phyloP scores from a whole-genome alignment of 1,284 basidiomycete species.

The Fomitiporia mediterranea region DNA sequence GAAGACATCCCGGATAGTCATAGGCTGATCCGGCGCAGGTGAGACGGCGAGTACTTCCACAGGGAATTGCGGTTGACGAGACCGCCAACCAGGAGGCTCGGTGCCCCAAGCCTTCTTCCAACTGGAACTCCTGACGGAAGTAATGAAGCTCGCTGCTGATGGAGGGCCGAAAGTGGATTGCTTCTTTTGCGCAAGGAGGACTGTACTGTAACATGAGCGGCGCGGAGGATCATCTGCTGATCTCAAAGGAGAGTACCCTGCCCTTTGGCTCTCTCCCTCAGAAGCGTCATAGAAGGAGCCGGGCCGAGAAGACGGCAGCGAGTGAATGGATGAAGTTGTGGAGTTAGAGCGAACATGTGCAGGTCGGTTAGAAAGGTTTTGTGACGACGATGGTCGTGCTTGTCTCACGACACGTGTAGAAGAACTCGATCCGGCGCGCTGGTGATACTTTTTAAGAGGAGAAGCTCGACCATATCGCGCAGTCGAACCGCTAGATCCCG shows the following conservation, averaged over 20 bases:
- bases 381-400: constrained; percentile 36
- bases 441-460: constrained; percentile 66
- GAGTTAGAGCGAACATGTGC: constrained; percentile 65
- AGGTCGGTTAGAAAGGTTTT: constrained; percentile 30
- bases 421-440: constrained; percentile 66
- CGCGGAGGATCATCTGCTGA: constrained; percentile 47
- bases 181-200: constrained; percentile 73
- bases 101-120: constrained; percentile 86
- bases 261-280: constrained; percentile 54
- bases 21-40: constrained; percentile 45
- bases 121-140: constrained; percentile 59
- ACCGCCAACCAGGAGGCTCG: constrained; percentile 80
- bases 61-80: constrained; percentile 60
- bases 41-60: constrained; percentile 68
- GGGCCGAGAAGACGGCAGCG: constrained; percentile 65
- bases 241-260: constrained; percentile 47
- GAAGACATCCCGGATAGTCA: constrained; percentile 69
- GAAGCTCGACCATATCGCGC: constrained; percentile 54
- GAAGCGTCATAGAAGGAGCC: constrained; percentile 71
- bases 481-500: constrained; percentile 62
- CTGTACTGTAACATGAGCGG: constrained; percentile 43
- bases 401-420: constrained; percentile 75
- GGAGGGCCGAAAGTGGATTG: constrained; percentile 62
- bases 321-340: constrained; percentile 68
- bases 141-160: constrained; percentile 27